Evolutionary conservation across 2,329 filamentous ascomycete genomes (phyloP).

Genomic region (Nigrospora oryzae): DNA sequence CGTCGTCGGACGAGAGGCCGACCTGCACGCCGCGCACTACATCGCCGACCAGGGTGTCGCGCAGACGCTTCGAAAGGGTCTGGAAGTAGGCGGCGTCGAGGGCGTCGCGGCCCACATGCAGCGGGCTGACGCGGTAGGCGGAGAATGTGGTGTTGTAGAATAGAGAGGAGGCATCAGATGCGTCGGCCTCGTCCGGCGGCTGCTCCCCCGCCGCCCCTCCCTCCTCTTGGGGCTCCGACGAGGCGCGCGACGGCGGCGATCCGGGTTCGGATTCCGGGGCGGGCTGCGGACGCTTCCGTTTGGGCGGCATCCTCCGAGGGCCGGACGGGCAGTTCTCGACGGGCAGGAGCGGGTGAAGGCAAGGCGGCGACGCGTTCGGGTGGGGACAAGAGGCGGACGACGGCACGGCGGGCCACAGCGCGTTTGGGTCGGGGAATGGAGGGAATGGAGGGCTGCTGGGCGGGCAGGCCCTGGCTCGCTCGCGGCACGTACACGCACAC

Average conservation of each 20-base stretch:
- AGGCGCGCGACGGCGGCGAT: neutral
- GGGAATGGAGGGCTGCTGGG: too few species aligned
- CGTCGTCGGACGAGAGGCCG: slow-evolving; percentile 30
- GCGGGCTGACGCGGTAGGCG: slow-evolving; percentile 44
- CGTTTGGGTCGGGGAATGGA: too few species aligned
- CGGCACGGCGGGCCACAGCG: too few species aligned
- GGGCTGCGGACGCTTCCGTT: slow-evolving; percentile 1
- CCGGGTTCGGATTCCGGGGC: neutral
- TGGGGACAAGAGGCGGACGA: too few species aligned
- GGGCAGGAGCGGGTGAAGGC: too few species aligned
- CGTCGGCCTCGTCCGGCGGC: slow-evolving; percentile 22
- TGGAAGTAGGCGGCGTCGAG: slow-evolving; percentile 30
- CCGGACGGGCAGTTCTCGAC: too few species aligned
- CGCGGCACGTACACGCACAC: too few species aligned
- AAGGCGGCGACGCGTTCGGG: too few species aligned
- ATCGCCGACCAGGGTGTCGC: slow-evolving; percentile 48
- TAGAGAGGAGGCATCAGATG: neutral
- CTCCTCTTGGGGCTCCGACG: neutral
- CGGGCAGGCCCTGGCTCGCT: too few species aligned
- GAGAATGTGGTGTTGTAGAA: slow-evolving; percentile 53
- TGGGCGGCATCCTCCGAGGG: slow-evolving; percentile 2
- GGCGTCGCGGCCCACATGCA: slow-evolving; percentile 34
- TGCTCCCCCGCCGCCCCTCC: neutral
- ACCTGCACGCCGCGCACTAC: slow-evolving; percentile 53
- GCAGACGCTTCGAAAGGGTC: slow-evolving; percentile 36